These are phyloP conservation scores for Piloderma croceum DNA, from an alignment of 768 basidiomycete genomes.

Conservation along the genomic window DNA sequence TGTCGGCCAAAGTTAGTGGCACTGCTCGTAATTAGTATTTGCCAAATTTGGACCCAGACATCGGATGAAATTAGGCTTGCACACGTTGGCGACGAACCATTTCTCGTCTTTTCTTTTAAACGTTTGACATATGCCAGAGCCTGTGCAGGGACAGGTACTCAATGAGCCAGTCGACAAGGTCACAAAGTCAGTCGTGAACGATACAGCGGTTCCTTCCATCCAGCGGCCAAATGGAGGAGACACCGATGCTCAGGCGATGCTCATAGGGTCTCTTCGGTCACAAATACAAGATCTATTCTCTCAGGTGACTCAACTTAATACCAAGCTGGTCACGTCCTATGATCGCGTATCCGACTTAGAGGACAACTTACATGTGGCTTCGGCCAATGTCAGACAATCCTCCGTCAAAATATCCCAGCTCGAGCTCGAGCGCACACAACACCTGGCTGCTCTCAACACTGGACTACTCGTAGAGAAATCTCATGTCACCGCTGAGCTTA, in stretches of 20 bases:
- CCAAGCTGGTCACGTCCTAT: slow-evolving; percentile 88
- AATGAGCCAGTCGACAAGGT: too few relatives aligned
- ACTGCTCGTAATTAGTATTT: too few relatives aligned
- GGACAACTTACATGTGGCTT: slow-evolving; percentile 72
- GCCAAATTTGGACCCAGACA: too few relatives aligned
- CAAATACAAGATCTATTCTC: slow-evolving; percentile 85
- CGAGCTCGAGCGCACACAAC: slow-evolving; percentile 79
- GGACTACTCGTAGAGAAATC: slow-evolving; percentile 88
- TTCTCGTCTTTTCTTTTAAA: too few relatives aligned
- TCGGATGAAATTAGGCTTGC: too few relatives aligned
- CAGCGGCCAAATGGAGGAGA: too few relatives aligned
- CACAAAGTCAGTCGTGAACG: too few relatives aligned
- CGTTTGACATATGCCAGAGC: too few relatives aligned
- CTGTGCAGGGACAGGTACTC: too few relatives aligned
- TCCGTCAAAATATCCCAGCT: slow-evolving; percentile 70
- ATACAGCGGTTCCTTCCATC: too few relatives aligned
- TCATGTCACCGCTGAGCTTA: slow-evolving; percentile 88
- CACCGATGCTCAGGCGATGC: slow-evolving; percentile 71
- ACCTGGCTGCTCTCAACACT: slow-evolving; percentile 84
- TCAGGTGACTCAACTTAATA: slow-evolving; percentile 87
- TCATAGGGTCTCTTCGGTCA: slow-evolving; percentile 72
- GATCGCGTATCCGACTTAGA: slow-evolving; percentile 91
- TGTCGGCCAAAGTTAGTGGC: too few relatives aligned
- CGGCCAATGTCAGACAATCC: slow-evolving; percentile 51
- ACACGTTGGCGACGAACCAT: too few relatives aligned